Percentiles rank a stretch among this genome's conserved stretches.
Evolutionary conservation across 352 stramenopile species (phyloP).

Genomic region (Globisporangium cystogenes): DNA sequence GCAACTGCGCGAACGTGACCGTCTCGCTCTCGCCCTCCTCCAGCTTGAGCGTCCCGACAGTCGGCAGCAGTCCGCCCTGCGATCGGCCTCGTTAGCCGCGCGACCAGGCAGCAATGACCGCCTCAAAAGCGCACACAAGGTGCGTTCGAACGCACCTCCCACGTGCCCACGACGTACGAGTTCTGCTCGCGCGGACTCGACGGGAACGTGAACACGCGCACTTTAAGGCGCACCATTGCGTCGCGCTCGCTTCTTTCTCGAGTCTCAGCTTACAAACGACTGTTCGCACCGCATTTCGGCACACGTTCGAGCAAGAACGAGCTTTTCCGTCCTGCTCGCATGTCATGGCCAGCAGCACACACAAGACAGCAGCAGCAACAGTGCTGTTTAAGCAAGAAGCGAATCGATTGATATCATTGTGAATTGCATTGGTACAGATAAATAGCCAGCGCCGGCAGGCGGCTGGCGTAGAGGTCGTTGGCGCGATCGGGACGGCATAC

Average conservation of each 20-base stretch:
- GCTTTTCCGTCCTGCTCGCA: too few relatives aligned
- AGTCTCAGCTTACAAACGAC: too few relatives aligned
- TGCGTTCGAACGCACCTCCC: slow-evolving; percentile 26
- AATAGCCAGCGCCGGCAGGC: neutral
- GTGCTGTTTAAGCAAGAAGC: too few relatives aligned
- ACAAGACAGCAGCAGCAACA: too few relatives aligned
- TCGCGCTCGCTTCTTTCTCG: too few relatives aligned
- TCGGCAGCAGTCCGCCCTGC: slow-evolving; percentile 51
- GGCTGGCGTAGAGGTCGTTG: neutral
- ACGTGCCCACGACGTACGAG: slow-evolving; percentile 69
- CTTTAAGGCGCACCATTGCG: slow-evolving; percentile 49
- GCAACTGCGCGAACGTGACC: slow-evolving; percentile 60
- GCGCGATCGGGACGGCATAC: neutral
- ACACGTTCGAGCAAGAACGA: too few relatives aligned
- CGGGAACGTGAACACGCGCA: slow-evolving; percentile 74
- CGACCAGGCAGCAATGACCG: neutral
- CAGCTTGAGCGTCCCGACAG: slow-evolving; percentile 58
- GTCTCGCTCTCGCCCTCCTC: slow-evolving; percentile 47
- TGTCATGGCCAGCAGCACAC: too few relatives aligned
- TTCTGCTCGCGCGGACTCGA: slow-evolving; percentile 64
- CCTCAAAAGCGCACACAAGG: too few relatives aligned
- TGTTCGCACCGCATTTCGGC: too few relatives aligned
- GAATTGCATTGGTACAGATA: neutral
- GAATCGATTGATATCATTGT: too few relatives aligned
- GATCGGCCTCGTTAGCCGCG: neutral